Percentiles rank a stretch among this genome's conserved stretches.
These are phyloP conservation scores for Collariella sp. DNA, from an alignment of 495 filamentous ascomycete genomes.

Conservation along the genomic window DNA sequence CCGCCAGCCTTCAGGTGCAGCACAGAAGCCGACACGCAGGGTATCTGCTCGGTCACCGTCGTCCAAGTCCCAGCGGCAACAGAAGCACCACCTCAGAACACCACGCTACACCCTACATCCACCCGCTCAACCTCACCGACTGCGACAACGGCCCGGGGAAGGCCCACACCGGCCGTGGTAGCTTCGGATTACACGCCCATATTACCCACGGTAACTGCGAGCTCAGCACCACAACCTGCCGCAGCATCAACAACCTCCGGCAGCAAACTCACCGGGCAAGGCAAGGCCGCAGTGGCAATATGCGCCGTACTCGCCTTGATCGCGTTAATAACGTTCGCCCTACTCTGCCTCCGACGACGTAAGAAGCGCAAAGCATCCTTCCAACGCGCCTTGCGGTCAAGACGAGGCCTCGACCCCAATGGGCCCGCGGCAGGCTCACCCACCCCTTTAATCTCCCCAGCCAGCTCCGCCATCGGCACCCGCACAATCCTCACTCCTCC, in stretches of 20 bases:
- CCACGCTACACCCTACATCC: background rate
- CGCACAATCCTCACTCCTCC: conserved; percentile 29
- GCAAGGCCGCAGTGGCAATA: conserved; percentile 35
- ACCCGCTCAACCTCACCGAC: background rate
- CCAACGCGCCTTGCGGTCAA: conserved; percentile 10
- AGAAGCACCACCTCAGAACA: background rate
- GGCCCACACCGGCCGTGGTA: background rate
- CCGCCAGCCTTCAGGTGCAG: conserved; percentile 17
- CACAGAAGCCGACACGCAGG: conserved; percentile 1
- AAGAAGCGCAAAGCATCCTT: conserved; percentile 13
- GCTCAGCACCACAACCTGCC: conserved; percentile 6
- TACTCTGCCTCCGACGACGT: conserved; percentile 30
- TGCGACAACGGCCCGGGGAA: background rate
- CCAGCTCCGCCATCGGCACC: conserved; percentile 21
- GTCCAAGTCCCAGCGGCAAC: conserved; percentile 4
- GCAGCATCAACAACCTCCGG: conserved; percentile 14
- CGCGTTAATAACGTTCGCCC: conserved; percentile 20
- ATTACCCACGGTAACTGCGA: background rate
- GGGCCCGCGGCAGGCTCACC: conserved; percentile 23
- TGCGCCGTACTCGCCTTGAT: conserved; percentile 33
- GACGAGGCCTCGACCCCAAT: conserved; percentile 3
- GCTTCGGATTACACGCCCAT: background rate
- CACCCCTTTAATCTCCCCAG: conserved; percentile 34
- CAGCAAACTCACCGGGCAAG: conserved; percentile 25
- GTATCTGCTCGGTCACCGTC: conserved; percentile 5